These are phyloP conservation scores for Fraxinus xanthoxyloides DNA, from an alignment of 305 asterid species.

Conservation along the genomic window DNA sequence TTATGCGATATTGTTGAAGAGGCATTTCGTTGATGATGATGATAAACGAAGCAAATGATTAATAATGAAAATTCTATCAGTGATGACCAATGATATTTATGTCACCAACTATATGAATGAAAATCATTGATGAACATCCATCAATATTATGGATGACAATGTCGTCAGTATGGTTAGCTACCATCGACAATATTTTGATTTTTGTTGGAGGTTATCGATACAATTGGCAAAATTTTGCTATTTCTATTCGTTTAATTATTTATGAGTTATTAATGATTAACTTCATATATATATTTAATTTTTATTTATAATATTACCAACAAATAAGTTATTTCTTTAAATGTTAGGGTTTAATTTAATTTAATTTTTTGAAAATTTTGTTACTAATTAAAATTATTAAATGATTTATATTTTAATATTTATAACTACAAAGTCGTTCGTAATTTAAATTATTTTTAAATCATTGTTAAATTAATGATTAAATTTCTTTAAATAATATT, in stretches of 20 bases:
- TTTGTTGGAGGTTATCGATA: not conserved
- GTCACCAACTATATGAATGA: no score
- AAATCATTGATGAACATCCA: not conserved
- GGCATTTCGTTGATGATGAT: not conserved
- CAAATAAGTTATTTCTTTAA: not conserved
- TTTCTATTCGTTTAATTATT: not conserved
- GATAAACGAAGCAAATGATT: no score
- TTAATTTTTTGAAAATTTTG: no score
- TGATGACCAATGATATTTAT: not conserved
- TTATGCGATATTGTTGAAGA: not conserved
- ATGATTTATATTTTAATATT: no score
- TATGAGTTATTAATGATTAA: not conserved
- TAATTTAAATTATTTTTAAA: no score
- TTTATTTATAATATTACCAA: not conserved
- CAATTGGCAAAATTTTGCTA: not conserved
- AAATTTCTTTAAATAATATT: no score
- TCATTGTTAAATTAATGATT: no score
- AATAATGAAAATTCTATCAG: not conserved
- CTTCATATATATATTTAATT: no score
- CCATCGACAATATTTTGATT: not conserved
- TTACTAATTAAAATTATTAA: not conserved
- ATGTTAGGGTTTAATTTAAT: not conserved
- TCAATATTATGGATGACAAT: not conserved
- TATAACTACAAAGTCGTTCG: not conserved
- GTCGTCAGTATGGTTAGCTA: not conserved